A percentile compares a stretch with the other conserved stretches of the same genome.
These are phyloP conservation scores for Silene conica DNA, from an alignment of 148 eudicot species.

Conservation along the genomic window DNA sequence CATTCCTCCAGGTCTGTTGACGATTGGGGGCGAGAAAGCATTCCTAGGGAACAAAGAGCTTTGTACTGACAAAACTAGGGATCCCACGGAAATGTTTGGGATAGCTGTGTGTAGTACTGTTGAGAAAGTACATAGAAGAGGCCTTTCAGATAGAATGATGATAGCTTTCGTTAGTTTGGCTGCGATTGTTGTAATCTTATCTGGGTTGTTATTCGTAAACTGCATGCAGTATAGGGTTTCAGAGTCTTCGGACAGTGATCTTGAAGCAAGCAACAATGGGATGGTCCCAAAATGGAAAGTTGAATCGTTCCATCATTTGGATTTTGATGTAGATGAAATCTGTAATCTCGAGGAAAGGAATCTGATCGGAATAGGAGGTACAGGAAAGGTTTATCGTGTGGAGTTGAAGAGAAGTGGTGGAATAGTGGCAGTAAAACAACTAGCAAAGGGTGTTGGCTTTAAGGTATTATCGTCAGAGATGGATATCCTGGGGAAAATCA, in stretches of 20 bases:
- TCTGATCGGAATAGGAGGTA: slow-evolving; percentile 75
- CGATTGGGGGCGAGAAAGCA: slow-evolving; percentile 53
- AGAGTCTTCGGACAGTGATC: slow-evolving; percentile 22
- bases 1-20: slow-evolving; percentile 49
- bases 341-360: slow-evolving; percentile 48
- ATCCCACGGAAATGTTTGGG: slow-evolving; percentile 22
- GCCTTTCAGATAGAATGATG: slow-evolving; percentile 28
- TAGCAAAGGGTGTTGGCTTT: slow-evolving; percentile 44
- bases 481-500: slow-evolving; percentile 70
- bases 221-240: slow-evolving; percentile 47
- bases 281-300: slow-evolving; percentile 56
- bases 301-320: slow-evolving; percentile 65
- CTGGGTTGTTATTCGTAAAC: slow-evolving; percentile 45
- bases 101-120: slow-evolving; percentile 34
- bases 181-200: slow-evolving; percentile 36
- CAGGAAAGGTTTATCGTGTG: slow-evolving; percentile 77
- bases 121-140: slow-evolving; percentile 23
- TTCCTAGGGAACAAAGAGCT: slow-evolving; percentile 64
- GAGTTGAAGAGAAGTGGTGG: slow-evolving; percentile 57
- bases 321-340: slow-evolving; percentile 60
- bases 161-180: slow-evolving; percentile 43
- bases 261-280: slow-evolving; percentile 29
- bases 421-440: slow-evolving; percentile 76
- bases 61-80: slow-evolving; percentile 38
- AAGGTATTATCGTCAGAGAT: slow-evolving; percentile 57